These are phyloP conservation scores for Solanum chmielewskii DNA, from an alignment of 257 asterid species.

Conservation along the genomic window DNA sequence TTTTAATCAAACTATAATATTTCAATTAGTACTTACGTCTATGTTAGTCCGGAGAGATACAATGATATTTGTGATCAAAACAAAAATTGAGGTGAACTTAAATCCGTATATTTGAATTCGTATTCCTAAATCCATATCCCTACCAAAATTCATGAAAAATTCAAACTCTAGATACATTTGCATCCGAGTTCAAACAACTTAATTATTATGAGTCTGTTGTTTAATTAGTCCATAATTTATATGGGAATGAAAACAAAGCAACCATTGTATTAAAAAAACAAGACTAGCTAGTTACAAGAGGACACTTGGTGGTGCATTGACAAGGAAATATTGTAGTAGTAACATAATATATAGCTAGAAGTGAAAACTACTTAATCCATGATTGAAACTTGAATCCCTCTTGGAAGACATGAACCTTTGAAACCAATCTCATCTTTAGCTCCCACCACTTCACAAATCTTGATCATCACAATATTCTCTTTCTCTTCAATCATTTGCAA, in stretches of 20 bases:
- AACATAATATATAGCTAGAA: constrained; percentile 7
- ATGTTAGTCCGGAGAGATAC: too few species aligned
- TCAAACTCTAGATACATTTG: not conserved
- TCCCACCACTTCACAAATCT: constrained; percentile 35
- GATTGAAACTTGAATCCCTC: constrained; percentile 39
- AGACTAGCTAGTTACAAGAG: constrained; percentile 26
- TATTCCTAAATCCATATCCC: not conserved
- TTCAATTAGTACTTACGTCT: too few species aligned
- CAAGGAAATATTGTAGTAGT: not conserved
- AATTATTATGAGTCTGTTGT: too few species aligned
- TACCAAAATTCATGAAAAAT: too few species aligned
- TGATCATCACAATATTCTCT: constrained; percentile 17
- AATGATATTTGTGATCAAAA: too few species aligned
- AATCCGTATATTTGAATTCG: not conserved
- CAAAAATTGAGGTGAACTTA: too few species aligned
- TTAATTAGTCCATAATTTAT: not conserved
- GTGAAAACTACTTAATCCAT: constrained; percentile 25
- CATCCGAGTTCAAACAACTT: not conserved
- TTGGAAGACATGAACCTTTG: constrained; percentile 70
- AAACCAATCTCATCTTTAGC: constrained; percentile 26
- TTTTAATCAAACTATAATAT: too few species aligned
- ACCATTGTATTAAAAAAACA: constrained; percentile 12
- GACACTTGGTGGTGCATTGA: not conserved
- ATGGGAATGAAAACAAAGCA: not conserved
- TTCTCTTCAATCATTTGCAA: constrained; percentile 3